phyloP scores from a whole-genome alignment of 192 early-diverging fungal genomes.

The Linnemannia zychae region DNA sequence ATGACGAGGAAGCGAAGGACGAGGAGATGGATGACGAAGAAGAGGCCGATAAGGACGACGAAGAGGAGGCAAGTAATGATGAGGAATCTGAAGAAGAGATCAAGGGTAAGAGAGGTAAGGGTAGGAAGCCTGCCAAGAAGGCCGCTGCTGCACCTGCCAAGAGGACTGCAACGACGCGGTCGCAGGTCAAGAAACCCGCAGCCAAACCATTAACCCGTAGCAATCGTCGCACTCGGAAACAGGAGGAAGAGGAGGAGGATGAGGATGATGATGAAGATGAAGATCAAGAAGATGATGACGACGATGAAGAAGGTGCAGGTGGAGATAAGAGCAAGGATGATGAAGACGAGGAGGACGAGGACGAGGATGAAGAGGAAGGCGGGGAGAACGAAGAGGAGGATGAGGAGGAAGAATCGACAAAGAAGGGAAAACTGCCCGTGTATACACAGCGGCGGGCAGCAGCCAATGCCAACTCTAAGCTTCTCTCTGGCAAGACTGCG shows the following conservation, averaged over 20 bases:
- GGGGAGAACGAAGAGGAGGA: constrained; percentile 17
- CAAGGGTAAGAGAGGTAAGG: neutral
- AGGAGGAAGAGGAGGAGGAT: constrained; percentile 12
- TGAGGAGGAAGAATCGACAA: constrained; percentile 18
- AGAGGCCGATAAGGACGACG: constrained; percentile 4
- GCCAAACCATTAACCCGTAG: constrained; percentile 1
- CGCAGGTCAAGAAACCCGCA: constrained; percentile 2
- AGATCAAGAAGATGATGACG: neutral
- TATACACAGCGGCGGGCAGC: constrained; percentile 37
- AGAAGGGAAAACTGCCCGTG: constrained; percentile 24
- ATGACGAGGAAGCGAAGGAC: constrained; percentile 12
- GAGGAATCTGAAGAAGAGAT: constrained; percentile 3
- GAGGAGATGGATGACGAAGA: constrained; percentile 16
- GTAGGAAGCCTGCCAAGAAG: constrained; percentile 22
- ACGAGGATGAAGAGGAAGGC: neutral
- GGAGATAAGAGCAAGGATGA: neutral
- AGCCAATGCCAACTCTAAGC: constrained; percentile 36
- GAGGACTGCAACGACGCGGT: neutral
- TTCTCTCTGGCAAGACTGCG: constrained; percentile 25
- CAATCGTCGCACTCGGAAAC: neutral
- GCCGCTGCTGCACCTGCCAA: neutral
- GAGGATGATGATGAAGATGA: constrained; percentile 14
- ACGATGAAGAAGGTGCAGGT: neutral
- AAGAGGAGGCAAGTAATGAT: neutral
- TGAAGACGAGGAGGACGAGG: neutral